Conservation (phyloP, 2,329 filamentous ascomycete species). For the Diaporthe aspalathi region DNA sequence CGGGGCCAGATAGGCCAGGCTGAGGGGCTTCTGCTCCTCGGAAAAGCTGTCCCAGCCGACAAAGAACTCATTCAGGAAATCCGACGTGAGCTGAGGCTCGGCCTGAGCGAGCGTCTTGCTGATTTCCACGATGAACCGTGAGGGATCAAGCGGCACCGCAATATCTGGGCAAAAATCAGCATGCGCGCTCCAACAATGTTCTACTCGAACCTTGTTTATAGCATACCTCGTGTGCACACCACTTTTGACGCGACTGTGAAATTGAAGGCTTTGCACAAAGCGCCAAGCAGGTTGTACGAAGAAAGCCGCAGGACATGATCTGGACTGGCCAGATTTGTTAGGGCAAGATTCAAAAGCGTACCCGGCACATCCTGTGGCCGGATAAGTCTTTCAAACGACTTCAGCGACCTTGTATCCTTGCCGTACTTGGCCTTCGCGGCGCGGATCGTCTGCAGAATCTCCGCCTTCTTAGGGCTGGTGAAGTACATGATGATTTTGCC, state of each 20-base stretch:
- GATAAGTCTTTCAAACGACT: conserved; percentile 73
- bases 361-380: conserved; percentile 78
- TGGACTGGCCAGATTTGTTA: conserved; percentile 73
- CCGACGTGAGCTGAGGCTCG: conserved; percentile 74
- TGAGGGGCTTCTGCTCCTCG: conserved; percentile 74
- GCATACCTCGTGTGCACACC: conserved; percentile 69
- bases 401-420: conserved; percentile 70
- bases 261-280: conserved; percentile 75
- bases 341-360: conserved; percentile 73
- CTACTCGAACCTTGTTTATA: neutral
- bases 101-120: conserved; percentile 72
- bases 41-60: conserved; percentile 78
- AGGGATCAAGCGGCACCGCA: conserved; percentile 71
- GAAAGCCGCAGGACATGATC: conserved; percentile 71
- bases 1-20: conserved; percentile 76
- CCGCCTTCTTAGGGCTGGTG: conserved; percentile 72
- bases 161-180: conserved; percentile 58
- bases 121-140: conserved; percentile 73
- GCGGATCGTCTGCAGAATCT: conserved; percentile 73
- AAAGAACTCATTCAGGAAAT: conserved; percentile 80
- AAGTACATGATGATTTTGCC: conserved; percentile 80
- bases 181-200: conserved; percentile 23
- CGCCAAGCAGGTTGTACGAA: conserved; percentile 75
- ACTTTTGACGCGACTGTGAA: conserved; percentile 72
- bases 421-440: conserved; percentile 72